These are phyloP conservation scores for Westerdykella sp. DNA, from an alignment of 2,329 filamentous ascomycete species.

Conservation along the genomic window DNA sequence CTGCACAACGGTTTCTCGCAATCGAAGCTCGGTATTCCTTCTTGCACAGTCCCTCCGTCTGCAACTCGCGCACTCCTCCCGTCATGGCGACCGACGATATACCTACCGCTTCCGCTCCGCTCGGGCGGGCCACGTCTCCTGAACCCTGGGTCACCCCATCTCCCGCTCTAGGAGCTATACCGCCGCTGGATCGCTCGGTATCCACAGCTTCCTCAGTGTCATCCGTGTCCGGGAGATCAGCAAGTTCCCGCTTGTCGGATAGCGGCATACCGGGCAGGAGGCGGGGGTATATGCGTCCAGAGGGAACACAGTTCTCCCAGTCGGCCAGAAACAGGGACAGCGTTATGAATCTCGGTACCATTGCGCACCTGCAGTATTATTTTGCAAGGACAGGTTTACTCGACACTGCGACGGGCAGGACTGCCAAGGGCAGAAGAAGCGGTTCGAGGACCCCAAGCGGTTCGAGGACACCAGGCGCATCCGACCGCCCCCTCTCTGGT, in stretches of 20 bases:
- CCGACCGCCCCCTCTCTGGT: conserved; percentile 22
- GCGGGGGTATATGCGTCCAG: conserved; percentile 80
- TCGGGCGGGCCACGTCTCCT: conserved; percentile 49
- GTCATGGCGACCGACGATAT: conserved; percentile 17
- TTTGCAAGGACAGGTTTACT: conserved; percentile 90
- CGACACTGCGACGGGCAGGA: conserved; percentile 84
- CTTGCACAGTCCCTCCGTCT: too few species aligned
- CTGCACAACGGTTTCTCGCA: too few species aligned
- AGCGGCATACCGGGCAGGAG: conserved; percentile 46
- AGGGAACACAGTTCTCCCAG: conserved; percentile 81
- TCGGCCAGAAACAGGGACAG: conserved; percentile 88
- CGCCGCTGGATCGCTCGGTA: conserved; percentile 57
- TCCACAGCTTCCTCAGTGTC: conserved; percentile 55
- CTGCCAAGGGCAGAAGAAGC: conserved; percentile 61
- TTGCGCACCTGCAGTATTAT: conserved; percentile 96
- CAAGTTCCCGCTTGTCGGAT: conserved; percentile 49
- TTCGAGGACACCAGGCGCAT: conserved; percentile 27
- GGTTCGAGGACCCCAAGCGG: conserved; percentile 34
- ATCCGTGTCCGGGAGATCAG: conserved; percentile 56
- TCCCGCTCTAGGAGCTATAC: conserved; percentile 55
- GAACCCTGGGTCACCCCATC: conserved; percentile 58
- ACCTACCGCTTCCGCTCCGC: conserved; percentile 34
- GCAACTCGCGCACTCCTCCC: conserved; percentile 1
- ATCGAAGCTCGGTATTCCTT: too few species aligned
- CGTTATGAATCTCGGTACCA: conserved; percentile 92